Conservation (phyloP, 345 rosid species). For the Salix caprea region DNA sequence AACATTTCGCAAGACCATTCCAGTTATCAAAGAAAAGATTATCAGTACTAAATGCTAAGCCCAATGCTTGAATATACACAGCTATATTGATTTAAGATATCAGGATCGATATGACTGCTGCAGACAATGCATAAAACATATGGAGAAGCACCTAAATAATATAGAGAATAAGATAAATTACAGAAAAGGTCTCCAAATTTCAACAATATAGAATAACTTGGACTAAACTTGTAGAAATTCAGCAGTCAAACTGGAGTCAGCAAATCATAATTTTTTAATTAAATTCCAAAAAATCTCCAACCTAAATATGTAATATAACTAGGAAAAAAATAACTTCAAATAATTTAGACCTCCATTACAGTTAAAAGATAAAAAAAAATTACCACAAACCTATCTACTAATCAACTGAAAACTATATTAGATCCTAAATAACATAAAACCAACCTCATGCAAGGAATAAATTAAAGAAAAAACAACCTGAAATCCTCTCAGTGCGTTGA, state of each 20-base stretch:
- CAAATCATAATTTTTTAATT: too few species aligned
- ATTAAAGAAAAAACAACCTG: conserved; percentile 9
- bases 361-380: background rate
- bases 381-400: background rate
- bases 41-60: too few species aligned
- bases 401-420: background rate
- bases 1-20: too few species aligned
- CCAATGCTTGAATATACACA: too few species aligned
- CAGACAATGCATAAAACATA: too few species aligned
- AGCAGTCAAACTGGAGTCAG: background rate
- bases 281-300: background rate
- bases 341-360: background rate
- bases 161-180: too few species aligned
- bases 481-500: conserved; percentile 86
- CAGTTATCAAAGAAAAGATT: too few species aligned
- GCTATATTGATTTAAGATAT: too few species aligned
- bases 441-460: background rate
- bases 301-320: background rate
- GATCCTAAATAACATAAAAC: background rate
- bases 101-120: too few species aligned
- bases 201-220: background rate
- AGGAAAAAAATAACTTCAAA: background rate
- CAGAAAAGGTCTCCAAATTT: too few species aligned
- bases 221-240: background rate
- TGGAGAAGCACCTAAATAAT: too few species aligned